phyloP scores from a whole-genome alignment of 2,329 filamentous ascomycete species.

The Blastomyces silverae region DNA sequence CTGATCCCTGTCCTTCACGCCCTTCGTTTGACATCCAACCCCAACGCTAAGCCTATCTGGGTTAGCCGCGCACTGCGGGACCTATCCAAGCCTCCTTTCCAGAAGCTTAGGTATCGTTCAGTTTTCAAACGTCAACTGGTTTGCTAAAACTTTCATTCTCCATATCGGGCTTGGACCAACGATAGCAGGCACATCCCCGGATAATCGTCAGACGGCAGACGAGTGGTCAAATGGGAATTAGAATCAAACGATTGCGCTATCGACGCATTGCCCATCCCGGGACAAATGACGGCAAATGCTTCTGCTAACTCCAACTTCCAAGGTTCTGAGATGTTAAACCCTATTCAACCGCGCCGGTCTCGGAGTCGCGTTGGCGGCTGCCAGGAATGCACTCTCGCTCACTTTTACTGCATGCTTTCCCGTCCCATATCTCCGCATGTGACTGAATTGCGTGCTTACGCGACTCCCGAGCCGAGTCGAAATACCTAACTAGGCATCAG shows the following conservation, averaged over 20 bases:
- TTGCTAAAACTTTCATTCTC: neutral
- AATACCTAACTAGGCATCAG: neutral
- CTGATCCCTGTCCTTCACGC: slow-evolving; percentile 13
- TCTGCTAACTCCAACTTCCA: neutral
- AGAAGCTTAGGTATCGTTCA: neutral
- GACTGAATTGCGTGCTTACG: slow-evolving; percentile 1
- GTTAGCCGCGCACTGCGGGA: neutral
- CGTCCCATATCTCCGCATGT: neutral
- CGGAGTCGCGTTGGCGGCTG: neutral
- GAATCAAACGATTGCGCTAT: neutral
- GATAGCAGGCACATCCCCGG: neutral
- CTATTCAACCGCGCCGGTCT: neutral
- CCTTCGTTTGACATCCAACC: slow-evolving; percentile 17
- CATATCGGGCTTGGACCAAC: neutral
- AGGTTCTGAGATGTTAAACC: neutral
- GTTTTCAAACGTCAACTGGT: neutral
- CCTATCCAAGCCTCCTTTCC: slow-evolving; percentile 4
- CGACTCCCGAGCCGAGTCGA: neutral
- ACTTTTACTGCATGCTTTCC: neutral
- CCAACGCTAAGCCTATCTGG: slow-evolving; percentile 10
- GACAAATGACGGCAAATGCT: neutral
- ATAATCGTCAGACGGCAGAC: neutral
- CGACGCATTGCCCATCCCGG: neutral
- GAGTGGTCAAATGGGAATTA: neutral
- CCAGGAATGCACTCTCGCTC: neutral